Evolutionary conservation across 495 filamentous ascomycete species (phyloP).

Genomic region (Daldinia bambusicola): DNA sequence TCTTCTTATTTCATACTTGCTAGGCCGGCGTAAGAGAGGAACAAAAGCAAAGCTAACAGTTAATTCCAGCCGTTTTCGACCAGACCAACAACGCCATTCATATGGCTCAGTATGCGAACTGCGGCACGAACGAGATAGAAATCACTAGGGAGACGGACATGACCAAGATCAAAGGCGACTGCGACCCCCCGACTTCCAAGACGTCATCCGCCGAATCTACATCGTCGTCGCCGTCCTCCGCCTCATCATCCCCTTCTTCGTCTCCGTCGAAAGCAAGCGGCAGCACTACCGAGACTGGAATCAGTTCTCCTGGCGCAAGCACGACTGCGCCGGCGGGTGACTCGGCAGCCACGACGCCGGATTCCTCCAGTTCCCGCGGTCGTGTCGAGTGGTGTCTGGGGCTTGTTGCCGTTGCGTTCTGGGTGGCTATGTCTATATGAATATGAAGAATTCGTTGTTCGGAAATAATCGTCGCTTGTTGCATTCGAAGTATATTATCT

Average conservation of each 20-base stretch:
- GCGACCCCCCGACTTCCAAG: conserved; percentile 26
- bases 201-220: background rate
- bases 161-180: conserved; percentile 37
- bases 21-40: no score
- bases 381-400: conserved; percentile 11
- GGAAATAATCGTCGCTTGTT: background rate
- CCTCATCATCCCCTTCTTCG: background rate
- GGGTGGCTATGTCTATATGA: background rate
- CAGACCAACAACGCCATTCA: conserved; percentile 57
- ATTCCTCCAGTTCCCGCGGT: conserved; percentile 7
- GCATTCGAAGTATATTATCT: background rate
- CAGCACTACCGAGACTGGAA: background rate
- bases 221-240: background rate
- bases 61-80: conserved; percentile 56
- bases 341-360: background rate
- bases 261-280: background rate
- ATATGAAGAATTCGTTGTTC: background rate
- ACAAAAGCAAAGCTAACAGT: conserved; percentile 9
- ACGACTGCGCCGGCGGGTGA: conserved; percentile 3
- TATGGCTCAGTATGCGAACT: conserved; percentile 58
- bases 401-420: conserved; percentile 5
- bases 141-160: conserved; percentile 40
- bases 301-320: background rate
- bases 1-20: no score
- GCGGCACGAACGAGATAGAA: conserved; percentile 51